Base-by-base conservation (phyloP, 768 basidiomycete genomes). In the Ramaria sp. region DNA sequence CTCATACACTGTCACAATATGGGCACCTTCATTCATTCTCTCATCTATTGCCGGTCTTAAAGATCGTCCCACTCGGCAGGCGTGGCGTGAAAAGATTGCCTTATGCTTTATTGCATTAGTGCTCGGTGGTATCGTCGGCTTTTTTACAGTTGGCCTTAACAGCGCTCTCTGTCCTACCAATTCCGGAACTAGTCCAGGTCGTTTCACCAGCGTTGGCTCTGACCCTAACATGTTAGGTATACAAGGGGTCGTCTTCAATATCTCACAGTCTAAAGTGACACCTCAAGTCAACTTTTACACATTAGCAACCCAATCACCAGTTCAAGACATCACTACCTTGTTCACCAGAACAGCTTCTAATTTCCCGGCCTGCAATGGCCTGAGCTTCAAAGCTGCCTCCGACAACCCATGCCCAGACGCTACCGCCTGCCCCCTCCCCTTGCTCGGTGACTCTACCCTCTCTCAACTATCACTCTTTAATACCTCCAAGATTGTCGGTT, bases 1-100 rank as follows among this genome's bases (percentile, higher is more conserved):
- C 67, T 84, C 90, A 50, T 78, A 78, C 62, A 66, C 88, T 45
- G 76, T 88, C 68, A 92, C 94, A 6, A 93, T 87, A 67, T 97
- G 92, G 92, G 94, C 90, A 1, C 93, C 94, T 24, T 76, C 80
- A 47, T 78, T 86, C 64, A 69, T 91, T 22, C 79, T 97, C 57
- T 70, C 78, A 22, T 80, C 83, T 1, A 41, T 91, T 11, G 88
- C 87, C 57, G 89, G 91, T 46, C 76, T 97, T 67, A 86, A 80
- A 66, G 91, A 94, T 70, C 78, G 79, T 63, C 75, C 80, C 38
- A 77, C 80, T 53, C 75, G 83, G 60, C 91, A 96, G 69, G 96
- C 96, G 1, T 99, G 96, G 96, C 82, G 94, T 66, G 96, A 99
- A 71, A 99, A 98, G 76, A 84, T 95, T 58, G 82, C 92, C 6